Evolutionary conservation across 2,329 filamentous ascomycete genomes (phyloP), one percentile per base, ranked within the genome.

Genomic region (Ophiostoma triangulosporum): DNA sequence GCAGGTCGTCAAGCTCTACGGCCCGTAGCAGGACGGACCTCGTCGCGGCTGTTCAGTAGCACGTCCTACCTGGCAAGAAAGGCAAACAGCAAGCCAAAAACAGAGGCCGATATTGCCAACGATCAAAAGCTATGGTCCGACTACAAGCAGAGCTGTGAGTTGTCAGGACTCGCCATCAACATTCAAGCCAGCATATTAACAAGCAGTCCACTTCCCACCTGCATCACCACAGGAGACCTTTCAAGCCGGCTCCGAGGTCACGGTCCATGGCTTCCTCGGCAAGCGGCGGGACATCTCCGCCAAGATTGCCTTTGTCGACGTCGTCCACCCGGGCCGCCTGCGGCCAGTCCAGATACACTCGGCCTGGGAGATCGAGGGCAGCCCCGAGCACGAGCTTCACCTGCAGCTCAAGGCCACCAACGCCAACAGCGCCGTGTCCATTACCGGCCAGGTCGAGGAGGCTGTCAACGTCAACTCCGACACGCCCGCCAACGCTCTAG

Each of bases 251-350:
- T 46, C 70, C 7, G 62, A 68, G 20, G 72, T 85, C 31, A 71
- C 73, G 0, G 65, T 86, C 1, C 75, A 82, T 64, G 90, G 90
- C 20, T 93, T 90, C 60, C 67, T 95, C 0, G 80, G 81, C 26
- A 80, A 79, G 56, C 75, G 81, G 29, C 76, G 80, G 57, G 80
- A 86, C 60, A 71, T 89, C 22, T 81, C 80, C 27, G 81, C 81
- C 52, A 80, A 77, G 36, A 70, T 94, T 20, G 78, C 78, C 2
- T 95, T 95, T 63, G 82, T 82, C 48, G 75, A 83, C 60, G 64
- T 74, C 17, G 64, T 73, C 22, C 69, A 69, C 17, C 55, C 64
- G 33, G 63, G 64, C 43, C 52, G 35, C 17, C 60, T 53, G 17
- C 61, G 59, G 11, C 50, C 52, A 11, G 63, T 73, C 7, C 76